Base-by-base conservation (phyloP, 2,329 filamentous ascomycete genomes). In the Epichloe coenophiala region DNA sequence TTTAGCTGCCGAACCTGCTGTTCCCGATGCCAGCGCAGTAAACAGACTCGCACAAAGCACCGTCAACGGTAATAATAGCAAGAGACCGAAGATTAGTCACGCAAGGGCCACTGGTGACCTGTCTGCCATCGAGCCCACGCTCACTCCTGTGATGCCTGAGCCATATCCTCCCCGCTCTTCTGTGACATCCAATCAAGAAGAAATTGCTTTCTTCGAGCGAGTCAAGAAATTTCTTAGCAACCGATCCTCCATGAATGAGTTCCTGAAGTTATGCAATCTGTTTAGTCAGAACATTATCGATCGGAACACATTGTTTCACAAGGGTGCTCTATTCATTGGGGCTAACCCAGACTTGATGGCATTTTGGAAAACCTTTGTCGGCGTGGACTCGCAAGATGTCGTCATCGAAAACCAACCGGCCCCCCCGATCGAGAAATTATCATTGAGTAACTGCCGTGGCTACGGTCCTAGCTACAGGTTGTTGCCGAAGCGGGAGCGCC, bases 221-320 rank as follows among this genome's bases (percentile, higher is more conserved):
- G 89, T 93, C 17, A 97, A 96, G 76, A 98, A 98, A 68, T 91
- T 85, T 61, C 88, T 98, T 52, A 83, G 85, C 54, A 97, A 97
- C 66, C 86, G 95, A 65, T 86, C 88, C 51, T 84, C 84, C 3
- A 94, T 95, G 77, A 90, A 87, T 59, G 93, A 98, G 65, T 98
- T 98, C 67, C 70, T 98, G 56, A 98, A 98, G 71, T 80, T 98
- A 6, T 93, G 91, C 72, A 98, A 97, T 59, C 76, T 98, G 33
- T 98, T 88, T 70, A 93, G 86, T 21, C 87, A 95, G 60, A 90
- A 94, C 58, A 77, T 98, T 47, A 94, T 98, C 54, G 88, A 95
- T 61, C 84, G 84, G 51, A 83, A 86, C 54, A 81, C 88, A 2
- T 73, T 98, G 13, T 80, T 93, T 27, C 83, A 88, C 63, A 87